These are phyloP conservation scores for Colletotrichum coccodes DNA, from an alignment of 2,329 filamentous ascomycete genomes.

Conservation along the genomic window DNA sequence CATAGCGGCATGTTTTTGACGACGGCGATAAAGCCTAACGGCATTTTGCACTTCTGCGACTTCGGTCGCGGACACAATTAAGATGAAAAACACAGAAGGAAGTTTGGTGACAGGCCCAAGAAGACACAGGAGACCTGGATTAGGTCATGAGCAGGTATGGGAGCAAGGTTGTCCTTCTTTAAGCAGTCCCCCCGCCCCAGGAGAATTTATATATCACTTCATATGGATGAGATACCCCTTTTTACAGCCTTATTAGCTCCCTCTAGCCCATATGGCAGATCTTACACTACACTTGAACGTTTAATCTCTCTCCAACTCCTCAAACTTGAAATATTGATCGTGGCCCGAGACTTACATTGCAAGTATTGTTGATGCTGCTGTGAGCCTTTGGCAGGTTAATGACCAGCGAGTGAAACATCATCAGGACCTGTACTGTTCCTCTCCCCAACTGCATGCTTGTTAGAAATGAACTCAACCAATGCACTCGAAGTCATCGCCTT, in stretches of 20 bases:
- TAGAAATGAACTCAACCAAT: slow-evolving; percentile 34
- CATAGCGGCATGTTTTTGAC: not conserved
- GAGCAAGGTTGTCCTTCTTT: not conserved
- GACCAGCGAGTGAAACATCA: slow-evolving; percentile 40
- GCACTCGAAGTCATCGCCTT: slow-evolving; percentile 42
- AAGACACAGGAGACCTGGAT: not conserved
- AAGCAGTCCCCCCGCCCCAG: not conserved
- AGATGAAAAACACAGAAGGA: not conserved
- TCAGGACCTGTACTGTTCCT: slow-evolving; percentile 64
- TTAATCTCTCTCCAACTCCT: not conserved
- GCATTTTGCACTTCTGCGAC: not conserved
- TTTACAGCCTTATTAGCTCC: slow-evolving; percentile 33
- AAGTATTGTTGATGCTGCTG: not conserved
- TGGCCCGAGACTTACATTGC: slow-evolving; percentile 8
- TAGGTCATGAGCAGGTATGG: not conserved
- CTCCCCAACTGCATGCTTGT: slow-evolving; percentile 61
- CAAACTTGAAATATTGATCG: not conserved
- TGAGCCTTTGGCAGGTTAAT: slow-evolving; percentile 39
- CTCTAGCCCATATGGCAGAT: not conserved
- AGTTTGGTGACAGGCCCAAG: not conserved
- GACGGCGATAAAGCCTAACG: not conserved
- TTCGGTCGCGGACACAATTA: not conserved
- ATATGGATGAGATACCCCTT: slow-evolving; percentile 54
- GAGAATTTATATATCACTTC: slow-evolving; percentile 38
- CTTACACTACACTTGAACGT: not conserved